Percentiles rank a stretch among this genome's conserved stretches.
Conservation (phyloP, 768 basidiomycete species). For the Rhizopogon rudus region DNA sequence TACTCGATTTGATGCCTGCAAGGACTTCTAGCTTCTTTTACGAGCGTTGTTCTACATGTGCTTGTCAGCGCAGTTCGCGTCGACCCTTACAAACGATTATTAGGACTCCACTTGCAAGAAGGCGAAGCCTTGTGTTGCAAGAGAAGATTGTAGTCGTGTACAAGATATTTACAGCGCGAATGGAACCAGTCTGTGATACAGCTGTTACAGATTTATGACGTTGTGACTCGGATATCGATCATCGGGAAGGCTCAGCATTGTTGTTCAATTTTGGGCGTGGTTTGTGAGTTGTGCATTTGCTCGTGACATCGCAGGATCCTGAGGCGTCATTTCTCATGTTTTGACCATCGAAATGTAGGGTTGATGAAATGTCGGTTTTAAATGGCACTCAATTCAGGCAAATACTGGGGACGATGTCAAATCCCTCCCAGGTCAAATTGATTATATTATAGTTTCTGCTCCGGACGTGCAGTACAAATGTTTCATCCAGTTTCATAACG, state of each 20-base stretch:
- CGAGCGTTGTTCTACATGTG: not conserved
- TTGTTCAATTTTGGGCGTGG: not conserved
- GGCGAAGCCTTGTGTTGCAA: not conserved
- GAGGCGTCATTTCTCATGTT: not conserved
- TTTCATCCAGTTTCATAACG: not conserved
- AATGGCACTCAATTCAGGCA: not conserved
- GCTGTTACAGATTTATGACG: not conserved
- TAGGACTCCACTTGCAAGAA: not conserved
- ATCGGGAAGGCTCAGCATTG: not conserved
- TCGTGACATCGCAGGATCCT: not conserved
- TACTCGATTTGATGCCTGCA: not conserved
- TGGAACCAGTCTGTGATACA: too few relatives aligned
- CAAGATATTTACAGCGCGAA: not conserved
- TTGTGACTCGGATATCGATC: not conserved
- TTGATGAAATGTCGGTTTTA: not conserved
- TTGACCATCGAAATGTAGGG: not conserved
- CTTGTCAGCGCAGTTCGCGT: not conserved
- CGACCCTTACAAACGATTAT: not conserved
- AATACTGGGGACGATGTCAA: not conserved
- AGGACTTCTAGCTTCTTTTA: not conserved
- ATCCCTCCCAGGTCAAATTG: too few relatives aligned
- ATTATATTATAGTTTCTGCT: not conserved
- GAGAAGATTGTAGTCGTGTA: not conserved
- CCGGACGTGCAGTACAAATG: not conserved
- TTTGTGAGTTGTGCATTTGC: not conserved